Base-by-base conservation (phyloP, 1,284 basidiomycete genomes). In the Singerocomus rubriflavus region DNA sequence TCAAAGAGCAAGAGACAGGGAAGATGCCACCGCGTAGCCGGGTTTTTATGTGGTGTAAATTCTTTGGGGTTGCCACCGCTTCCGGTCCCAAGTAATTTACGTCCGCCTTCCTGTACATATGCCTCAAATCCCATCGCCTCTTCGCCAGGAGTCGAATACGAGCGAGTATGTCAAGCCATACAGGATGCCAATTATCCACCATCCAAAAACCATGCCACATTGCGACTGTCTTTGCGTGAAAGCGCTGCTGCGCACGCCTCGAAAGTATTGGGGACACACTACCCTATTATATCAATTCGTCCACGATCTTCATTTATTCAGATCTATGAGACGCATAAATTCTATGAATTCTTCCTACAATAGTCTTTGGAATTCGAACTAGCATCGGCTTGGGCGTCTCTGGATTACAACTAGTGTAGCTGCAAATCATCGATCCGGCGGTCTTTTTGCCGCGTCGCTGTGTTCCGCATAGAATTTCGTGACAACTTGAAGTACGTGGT, bases 21-120 rank as follows among this genome's bases (percentile, higher is more conserved):
- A 33, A 35, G 32, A 16, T 17, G 30, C 3, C 36, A 36, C 10
- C 42, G 33, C 36, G 21, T 26, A 32, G 37, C 30, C 34, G 50
- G 43, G 50, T 53, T 65, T 63, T 66, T 61, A 70, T 66, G 57
- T 41, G n/a, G 32, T 25, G 56, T 44, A 64, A 68, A 66, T 66
- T 70, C 65, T 69, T 66, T 66, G 68, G 65, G 65, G 68, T 69
- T 68, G 53, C 64, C 54, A 54, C 59, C 57, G 59, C 53, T 55
- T 60, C 27, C 8, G 41, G 10, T 21, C 4, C 25, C 11, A 46
- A 34, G 40, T 43, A 58, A 38, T 14, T 12, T 46, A 30, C 36
- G 52, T 40, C 8, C 17, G 0, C 17, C 10, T 25, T 36, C 26
- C 17, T 41, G 1, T 33, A 38, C 11, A 39, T 40, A 46, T 40